Evolutionary conservation across 2,329 filamentous ascomycete genomes (phyloP).

Genomic region (Calonectria hawksworthii): DNA sequence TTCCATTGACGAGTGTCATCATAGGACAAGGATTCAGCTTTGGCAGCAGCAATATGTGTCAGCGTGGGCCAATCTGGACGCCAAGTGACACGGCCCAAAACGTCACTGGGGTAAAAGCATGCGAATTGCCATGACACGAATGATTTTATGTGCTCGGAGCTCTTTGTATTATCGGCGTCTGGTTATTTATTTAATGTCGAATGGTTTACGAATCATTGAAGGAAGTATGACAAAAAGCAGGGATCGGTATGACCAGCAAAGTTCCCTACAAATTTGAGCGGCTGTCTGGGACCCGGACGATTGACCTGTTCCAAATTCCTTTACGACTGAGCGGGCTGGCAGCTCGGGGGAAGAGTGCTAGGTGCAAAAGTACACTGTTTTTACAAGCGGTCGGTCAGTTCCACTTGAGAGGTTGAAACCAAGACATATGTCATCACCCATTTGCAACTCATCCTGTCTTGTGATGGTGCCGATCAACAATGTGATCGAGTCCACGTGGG

Average conservation of each 20-base stretch:
- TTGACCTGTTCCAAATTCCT: neutral
- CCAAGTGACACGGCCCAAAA: neutral
- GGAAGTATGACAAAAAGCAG: neutral
- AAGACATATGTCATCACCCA: neutral
- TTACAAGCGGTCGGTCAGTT: neutral
- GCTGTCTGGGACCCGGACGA: neutral
- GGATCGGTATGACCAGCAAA: neutral
- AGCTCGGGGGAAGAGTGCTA: neutral
- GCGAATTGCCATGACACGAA: constrained; percentile 14
- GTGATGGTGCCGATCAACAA: neutral
- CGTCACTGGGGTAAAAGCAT: neutral
- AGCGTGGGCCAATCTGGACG: neutral
- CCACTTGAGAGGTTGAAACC: neutral
- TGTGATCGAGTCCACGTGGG: neutral
- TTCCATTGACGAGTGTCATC: neutral
- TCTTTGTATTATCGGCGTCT: constrained; percentile 32
- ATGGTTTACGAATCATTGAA: constrained; percentile 10
- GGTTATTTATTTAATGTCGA: constrained; percentile 37
- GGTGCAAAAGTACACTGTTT: constrained; percentile 1
- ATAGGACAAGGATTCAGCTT: constrained; percentile 1
- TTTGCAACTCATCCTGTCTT: neutral
- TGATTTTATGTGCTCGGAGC: constrained; percentile 7
- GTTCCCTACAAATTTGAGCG: neutral
- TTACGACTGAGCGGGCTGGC: neutral
- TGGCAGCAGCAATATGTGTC: neutral